These are phyloP conservation scores for Nicotiana attenuata DNA, from an alignment of 257 asterid genomes.

Conservation along the genomic window DNA sequence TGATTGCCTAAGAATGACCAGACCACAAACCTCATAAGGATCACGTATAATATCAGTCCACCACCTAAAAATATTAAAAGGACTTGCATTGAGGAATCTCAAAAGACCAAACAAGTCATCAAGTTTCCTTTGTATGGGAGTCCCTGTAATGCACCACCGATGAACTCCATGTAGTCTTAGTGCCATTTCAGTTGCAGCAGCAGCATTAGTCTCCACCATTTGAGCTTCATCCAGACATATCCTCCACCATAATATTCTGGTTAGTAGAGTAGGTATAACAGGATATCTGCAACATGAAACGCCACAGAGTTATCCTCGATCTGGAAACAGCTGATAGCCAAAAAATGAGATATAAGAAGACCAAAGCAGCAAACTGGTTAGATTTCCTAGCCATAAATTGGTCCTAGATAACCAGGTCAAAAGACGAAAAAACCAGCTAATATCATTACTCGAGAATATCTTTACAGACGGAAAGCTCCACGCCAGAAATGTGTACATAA, in stretches of 20 bases:
- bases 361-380: background rate
- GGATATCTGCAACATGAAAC: slow-evolving; percentile 61
- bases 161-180: slow-evolving; percentile 77
- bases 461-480: background rate
- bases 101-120: slow-evolving; percentile 89
- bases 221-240: slow-evolving; percentile 99
- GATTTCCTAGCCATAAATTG: background rate
- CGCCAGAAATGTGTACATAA: background rate
- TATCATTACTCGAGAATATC: background rate
- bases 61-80: slow-evolving; percentile 80
- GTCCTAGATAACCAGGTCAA: background rate
- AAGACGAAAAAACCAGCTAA: background rate
- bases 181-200: slow-evolving; percentile 90
- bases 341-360: background rate
- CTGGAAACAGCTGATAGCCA: background rate
- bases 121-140: slow-evolving; percentile 91
- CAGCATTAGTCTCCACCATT: slow-evolving; percentile 96
- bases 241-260: slow-evolving; percentile 98
- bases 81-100: slow-evolving; percentile 80
- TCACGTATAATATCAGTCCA: slow-evolving; percentile 83
- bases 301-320: background rate
- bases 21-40: slow-evolving; percentile 79
- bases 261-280: slow-evolving; percentile 84
- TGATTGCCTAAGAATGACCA: background rate
- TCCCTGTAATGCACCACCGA: slow-evolving; percentile 98